Evolutionary conservation across 202 grass and related monocot species (phyloP).

Genomic region (Dendrocalamus latiflorus): DNA sequence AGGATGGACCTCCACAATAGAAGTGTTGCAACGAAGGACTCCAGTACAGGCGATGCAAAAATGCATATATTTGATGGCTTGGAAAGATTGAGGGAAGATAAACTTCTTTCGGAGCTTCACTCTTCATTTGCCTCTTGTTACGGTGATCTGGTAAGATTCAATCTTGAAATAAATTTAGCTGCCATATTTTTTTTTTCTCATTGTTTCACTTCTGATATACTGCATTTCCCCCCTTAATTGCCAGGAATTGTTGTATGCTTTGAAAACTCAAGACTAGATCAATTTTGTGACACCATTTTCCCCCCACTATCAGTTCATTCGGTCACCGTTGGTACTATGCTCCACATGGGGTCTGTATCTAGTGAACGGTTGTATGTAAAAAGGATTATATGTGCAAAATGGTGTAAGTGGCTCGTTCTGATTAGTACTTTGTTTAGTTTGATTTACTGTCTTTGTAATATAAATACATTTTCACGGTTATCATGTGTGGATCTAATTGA

Average conservation of each 20-base stretch:
- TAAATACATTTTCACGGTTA: constrained; percentile 9
- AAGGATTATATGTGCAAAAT: constrained; percentile 22
- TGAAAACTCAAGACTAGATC: constrained; percentile 55
- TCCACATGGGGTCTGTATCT: not conserved
- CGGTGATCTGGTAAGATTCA: constrained; percentile 72
- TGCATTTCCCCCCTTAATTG: not conserved
- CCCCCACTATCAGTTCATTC: not conserved
- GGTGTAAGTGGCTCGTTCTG: not conserved
- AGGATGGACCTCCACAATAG: constrained; percentile 36
- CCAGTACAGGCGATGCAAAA: constrained; percentile 4
- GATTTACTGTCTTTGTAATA: constrained; percentile 28
- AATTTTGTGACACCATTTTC: not conserved
- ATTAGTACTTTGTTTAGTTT: not conserved
- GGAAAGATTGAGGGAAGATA: constrained; percentile 55
- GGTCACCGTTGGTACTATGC: not conserved
- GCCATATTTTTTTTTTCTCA: not conserved
- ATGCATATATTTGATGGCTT: constrained; percentile 37
- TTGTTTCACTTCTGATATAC: constrained; percentile 10
- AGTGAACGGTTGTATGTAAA: constrained; percentile 12
- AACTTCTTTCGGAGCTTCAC: constrained; percentile 61
- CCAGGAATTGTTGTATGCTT: constrained; percentile 68
- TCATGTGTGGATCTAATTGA: not conserved
- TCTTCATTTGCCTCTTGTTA: constrained; percentile 42
- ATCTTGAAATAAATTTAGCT: not conserved
- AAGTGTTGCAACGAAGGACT: constrained; percentile 24